Conservation (phyloP, 805 yeast species). For the Saccharomyces cerevisiae region DNA sequence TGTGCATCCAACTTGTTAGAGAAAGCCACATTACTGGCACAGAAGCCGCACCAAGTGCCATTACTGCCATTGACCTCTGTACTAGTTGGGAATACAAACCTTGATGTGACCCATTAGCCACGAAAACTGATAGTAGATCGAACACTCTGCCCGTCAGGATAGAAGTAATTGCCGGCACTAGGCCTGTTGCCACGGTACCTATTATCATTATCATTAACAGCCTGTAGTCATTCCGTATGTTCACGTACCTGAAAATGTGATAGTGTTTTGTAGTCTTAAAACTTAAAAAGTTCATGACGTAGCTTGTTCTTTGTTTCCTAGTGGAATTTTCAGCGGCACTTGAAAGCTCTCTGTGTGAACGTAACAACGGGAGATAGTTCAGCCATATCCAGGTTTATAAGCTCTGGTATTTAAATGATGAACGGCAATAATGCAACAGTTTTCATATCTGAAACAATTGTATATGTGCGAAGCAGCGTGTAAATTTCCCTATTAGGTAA, state of each 20-base stretch:
- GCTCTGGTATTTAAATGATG: neutral
- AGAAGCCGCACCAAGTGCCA: slow-evolving; percentile 41
- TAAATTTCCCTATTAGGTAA: slow-evolving; percentile 11
- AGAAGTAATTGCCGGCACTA: slow-evolving; percentile 53
- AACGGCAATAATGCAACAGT: neutral
- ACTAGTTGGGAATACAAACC: slow-evolving; percentile 27
- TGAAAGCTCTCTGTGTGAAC: neutral
- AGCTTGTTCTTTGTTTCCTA: neutral
- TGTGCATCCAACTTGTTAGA: slow-evolving; percentile 50
- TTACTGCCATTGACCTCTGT: slow-evolving; percentile 34
- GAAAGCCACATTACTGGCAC: slow-evolving; percentile 45
- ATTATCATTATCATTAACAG: slow-evolving; percentile 26
- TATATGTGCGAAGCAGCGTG: neutral
- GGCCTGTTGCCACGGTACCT: slow-evolving; percentile 43
- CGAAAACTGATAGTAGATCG: slow-evolving; percentile 31
- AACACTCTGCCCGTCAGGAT: slow-evolving; percentile 63
- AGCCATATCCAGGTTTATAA: neutral
- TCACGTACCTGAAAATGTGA: neutral
- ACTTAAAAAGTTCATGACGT: neutral
- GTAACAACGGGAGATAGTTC: too few relatives aligned
- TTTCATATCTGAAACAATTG: neutral
- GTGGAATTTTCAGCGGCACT: neutral
- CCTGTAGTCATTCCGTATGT: neutral
- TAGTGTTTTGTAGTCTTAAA: neutral
- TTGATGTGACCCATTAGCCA: slow-evolving; percentile 15